Evolutionary conservation across 176 grass and related monocot genomes (phyloP).

Genomic region (Oryza officinalis): DNA sequence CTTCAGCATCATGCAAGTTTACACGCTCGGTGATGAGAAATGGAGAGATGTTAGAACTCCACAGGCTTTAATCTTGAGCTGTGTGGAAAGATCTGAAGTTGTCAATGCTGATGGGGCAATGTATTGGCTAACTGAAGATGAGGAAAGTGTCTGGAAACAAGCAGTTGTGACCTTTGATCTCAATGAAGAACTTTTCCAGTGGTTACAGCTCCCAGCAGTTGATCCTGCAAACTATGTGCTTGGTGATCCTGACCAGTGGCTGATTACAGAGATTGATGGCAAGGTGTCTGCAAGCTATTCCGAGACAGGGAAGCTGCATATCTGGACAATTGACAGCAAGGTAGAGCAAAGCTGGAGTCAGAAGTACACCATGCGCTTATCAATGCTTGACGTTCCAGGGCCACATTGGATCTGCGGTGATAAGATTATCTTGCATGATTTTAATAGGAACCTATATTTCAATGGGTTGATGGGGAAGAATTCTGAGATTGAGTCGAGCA

Average conservation of each 20-base stretch:
- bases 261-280: conserved; percentile 24
- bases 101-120: conserved; percentile 6
- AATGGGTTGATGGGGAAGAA: background rate
- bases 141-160: background rate
- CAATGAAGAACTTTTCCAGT: background rate
- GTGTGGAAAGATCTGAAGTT: background rate
- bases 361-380: background rate
- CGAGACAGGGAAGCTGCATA: background rate
- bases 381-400: background rate
- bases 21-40: conserved; percentile 27
- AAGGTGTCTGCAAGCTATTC: conserved; percentile 6
- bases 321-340: conserved; percentile 18
- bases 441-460: background rate
- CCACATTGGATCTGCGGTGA: conserved; percentile 19
- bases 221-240: background rate
- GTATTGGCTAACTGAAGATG: conserved; percentile 32
- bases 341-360: conserved; percentile 22
- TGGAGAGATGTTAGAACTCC: conserved; percentile 12
- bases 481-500: background rate
- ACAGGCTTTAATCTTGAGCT: background rate
- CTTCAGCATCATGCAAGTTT: conserved; percentile 31
- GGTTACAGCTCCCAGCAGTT: background rate
- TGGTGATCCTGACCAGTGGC: background rate
- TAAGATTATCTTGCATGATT: conserved; percentile 9
- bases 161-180: conserved; percentile 39